A percentile compares a stretch with the other conserved stretches of the same genome.
phyloP scores from a whole-genome alignment of 768 basidiomycete genomes.

The Rhodosporidiobolus sp. region DNA sequence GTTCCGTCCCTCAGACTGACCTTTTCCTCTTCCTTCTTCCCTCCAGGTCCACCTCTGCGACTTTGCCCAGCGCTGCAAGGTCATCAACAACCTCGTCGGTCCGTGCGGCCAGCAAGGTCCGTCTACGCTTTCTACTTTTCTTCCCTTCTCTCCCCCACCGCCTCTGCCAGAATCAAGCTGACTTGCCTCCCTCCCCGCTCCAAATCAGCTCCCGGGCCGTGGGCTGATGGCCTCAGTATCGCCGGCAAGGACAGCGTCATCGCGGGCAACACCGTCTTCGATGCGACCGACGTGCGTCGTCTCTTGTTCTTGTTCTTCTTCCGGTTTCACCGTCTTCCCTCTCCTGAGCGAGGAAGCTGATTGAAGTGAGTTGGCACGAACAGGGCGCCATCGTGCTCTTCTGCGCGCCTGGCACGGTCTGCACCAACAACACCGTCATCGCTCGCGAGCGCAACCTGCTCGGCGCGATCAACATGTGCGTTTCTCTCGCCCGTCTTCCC shows the following conservation, averaged over 20 bases:
- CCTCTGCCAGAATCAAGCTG: too few relatives aligned
- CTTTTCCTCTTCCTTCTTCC: too few relatives aligned
- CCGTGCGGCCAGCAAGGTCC: conserved; percentile 38
- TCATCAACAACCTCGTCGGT: conserved; percentile 41
- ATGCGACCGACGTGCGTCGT: conserved; percentile 51
- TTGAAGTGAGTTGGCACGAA: too few relatives aligned
- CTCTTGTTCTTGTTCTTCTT: not conserved
- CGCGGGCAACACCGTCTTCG: conserved; percentile 48
- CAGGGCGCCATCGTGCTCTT: conserved; percentile 46
- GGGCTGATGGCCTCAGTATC: conserved; percentile 52
- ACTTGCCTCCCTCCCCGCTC: not conserved
- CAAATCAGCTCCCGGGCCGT: conserved; percentile 49
- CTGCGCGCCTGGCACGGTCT: conserved; percentile 51
- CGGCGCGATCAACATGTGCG: conserved; percentile 49
- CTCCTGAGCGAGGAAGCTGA: not conserved
- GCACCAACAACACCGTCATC: conserved; percentile 50
- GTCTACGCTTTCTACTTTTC: not conserved
- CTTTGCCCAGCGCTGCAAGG: conserved; percentile 23
- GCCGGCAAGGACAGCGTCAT: conserved; percentile 50
- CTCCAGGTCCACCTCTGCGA: conserved; percentile 40
- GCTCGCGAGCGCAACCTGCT: conserved; percentile 48
- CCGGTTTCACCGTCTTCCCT: too few relatives aligned
- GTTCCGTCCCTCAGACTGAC: too few relatives aligned
- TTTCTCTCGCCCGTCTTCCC: too few relatives aligned
- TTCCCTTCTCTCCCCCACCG: not conserved